Evolutionary conservation across 2,329 filamentous ascomycete genomes (phyloP).

Genomic region (Pseudogymnoascus pannorum): DNA sequence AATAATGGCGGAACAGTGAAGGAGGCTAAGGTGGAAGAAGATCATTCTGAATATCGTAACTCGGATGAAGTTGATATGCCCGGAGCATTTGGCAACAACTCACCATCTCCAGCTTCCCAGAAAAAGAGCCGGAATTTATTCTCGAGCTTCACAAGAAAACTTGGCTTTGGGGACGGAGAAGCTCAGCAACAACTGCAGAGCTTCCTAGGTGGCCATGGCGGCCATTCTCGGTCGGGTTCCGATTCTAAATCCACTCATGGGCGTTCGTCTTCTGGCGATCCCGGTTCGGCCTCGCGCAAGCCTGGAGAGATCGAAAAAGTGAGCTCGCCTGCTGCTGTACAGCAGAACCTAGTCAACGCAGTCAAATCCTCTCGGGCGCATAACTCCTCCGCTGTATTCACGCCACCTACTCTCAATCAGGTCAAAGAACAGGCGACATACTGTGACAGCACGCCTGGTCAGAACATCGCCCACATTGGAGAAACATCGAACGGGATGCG

Average conservation of each 20-base stretch:
- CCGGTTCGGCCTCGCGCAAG: conserved; percentile 6
- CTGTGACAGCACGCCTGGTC: conserved; percentile 69
- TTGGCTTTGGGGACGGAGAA: conserved; percentile 55
- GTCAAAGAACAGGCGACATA: conserved; percentile 80
- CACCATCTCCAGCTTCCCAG: conserved; percentile 40
- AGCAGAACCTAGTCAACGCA: conserved; percentile 68
- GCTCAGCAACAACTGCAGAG: conserved; percentile 38
- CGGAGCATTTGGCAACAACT: conserved; percentile 60
- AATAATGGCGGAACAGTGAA: conserved; percentile 36
- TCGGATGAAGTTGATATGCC: conserved; percentile 52
- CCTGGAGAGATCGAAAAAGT: conserved; percentile 35
- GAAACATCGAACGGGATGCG: conserved; percentile 66
- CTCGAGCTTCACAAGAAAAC: conserved; percentile 55
- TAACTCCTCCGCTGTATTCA: conserved; percentile 66
- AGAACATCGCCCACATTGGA: conserved; percentile 65
- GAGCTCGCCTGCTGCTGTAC: conserved; percentile 53
- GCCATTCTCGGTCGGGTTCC: conserved; percentile 10
- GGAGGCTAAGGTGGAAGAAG: conserved; percentile 17
- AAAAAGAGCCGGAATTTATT: conserved; percentile 54
- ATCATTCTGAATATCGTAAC: conserved; percentile 28
- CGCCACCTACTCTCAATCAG: conserved; percentile 59
- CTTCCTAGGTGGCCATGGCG: conserved; percentile 30
- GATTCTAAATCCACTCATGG: conserved; percentile 22
- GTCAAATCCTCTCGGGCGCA: conserved; percentile 72
- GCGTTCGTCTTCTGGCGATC: conserved; percentile 6